Evolutionary conservation across 2,329 filamentous ascomycete species (phyloP).

Genomic region (Corniculantispora saksenae): DNA sequence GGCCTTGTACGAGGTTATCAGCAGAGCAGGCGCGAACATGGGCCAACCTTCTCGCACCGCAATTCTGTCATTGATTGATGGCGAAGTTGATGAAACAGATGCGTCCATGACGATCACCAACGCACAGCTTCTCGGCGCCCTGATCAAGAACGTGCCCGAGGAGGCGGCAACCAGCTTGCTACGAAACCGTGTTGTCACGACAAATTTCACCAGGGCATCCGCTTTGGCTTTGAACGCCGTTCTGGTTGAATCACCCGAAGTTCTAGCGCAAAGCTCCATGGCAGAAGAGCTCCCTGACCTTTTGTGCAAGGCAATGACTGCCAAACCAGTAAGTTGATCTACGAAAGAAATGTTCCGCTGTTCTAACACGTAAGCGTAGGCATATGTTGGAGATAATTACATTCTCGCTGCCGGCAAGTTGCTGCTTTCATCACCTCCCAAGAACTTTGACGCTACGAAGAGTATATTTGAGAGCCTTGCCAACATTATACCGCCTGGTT

Average conservation of each 20-base stretch:
- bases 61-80: conserved; percentile 87
- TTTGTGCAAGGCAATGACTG: conserved; percentile 76
- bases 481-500: conserved; percentile 72
- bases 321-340: conserved; percentile 65
- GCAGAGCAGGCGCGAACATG: conserved; percentile 94
- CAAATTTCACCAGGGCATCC: conserved; percentile 74
- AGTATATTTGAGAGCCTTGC: conserved; percentile 79
- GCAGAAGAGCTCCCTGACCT: conserved; percentile 74
- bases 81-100: conserved; percentile 74
- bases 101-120: conserved; percentile 84
- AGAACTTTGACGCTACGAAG: conserved; percentile 75
- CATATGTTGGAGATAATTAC: conserved; percentile 84
- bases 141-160: conserved; percentile 80
- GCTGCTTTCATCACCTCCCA: conserved; percentile 68
- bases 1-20: conserved; percentile 92
- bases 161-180: conserved; percentile 63
- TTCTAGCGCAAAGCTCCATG: conserved; percentile 65
- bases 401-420: conserved; percentile 91
- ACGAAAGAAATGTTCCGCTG: background rate
- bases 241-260: conserved; percentile 74
- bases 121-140: conserved; percentile 82
- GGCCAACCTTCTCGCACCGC: conserved; percentile 82
- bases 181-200: conserved; percentile 76
- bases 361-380: conserved; percentile 43
- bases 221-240: conserved; percentile 87